Conservation (phyloP, 2,329 filamentous ascomycete species). For the Arachnopeziza araneosa region DNA sequence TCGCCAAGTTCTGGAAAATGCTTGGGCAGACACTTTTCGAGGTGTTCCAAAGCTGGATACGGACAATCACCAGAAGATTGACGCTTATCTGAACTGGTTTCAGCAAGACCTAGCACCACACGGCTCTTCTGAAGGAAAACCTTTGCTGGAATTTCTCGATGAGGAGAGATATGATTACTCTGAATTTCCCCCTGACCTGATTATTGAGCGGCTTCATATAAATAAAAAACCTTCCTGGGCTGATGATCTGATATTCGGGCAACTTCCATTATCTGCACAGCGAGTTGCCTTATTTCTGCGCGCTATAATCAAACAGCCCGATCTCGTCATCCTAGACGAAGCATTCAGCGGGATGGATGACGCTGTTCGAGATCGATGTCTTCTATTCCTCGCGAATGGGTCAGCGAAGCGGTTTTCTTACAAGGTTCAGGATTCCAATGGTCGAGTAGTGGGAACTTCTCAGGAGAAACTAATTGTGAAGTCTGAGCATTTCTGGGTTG, state of each 20-base stretch:
- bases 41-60: conserved; percentile 59
- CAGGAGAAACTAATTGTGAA: conserved; percentile 33
- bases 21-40: conserved; percentile 85
- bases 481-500: conserved; percentile 41
- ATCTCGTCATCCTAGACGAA: conserved; percentile 81
- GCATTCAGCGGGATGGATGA: conserved; percentile 84
- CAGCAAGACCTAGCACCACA: conserved; percentile 53
- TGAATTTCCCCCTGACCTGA: background rate
- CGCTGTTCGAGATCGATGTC: conserved; percentile 76
- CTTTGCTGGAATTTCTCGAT: background rate
- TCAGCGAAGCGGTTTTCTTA: conserved; percentile 34
- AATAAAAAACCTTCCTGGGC: conserved; percentile 52
- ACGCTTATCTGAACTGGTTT: conserved; percentile 71
- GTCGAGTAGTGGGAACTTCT: background rate
- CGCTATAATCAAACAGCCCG: conserved; percentile 72
- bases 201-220: background rate
- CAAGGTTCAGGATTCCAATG: background rate
- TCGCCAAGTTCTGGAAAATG: conserved; percentile 71
- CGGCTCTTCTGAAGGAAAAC: background rate
- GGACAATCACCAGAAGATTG: conserved; percentile 53
- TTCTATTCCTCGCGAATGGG: conserved; percentile 69
- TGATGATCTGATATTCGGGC: conserved; percentile 60
- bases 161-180: background rate
- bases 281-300: conserved; percentile 80
- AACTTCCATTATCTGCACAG: conserved; percentile 75